Evolutionary conservation across 148 eudicot genomes (phyloP).

Genomic region (Camellia sinensis): DNA sequence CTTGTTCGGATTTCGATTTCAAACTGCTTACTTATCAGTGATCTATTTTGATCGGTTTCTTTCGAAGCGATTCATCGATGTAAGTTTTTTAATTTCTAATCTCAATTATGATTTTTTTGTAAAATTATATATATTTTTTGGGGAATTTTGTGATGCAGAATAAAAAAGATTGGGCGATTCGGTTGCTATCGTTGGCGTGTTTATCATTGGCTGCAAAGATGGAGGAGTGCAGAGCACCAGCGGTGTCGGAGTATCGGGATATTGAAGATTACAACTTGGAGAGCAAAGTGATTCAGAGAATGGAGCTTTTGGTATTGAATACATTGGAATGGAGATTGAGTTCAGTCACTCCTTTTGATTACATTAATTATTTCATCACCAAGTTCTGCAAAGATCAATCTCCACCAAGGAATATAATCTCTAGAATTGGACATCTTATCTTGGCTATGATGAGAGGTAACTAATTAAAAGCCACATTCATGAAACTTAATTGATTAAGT

Average conservation of each 20-base stretch:
- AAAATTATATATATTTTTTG: no score
- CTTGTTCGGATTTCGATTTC: constrained; percentile 31
- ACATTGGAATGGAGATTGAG: constrained; percentile 58
- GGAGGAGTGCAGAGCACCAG: constrained; percentile 42
- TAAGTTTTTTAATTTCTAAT: constrained; percentile 22
- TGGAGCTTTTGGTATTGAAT: constrained; percentile 53
- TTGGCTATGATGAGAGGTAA: constrained; percentile 43
- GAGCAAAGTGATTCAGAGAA: constrained; percentile 42
- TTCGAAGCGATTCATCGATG: constrained; percentile 37
- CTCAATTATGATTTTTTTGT: no score
- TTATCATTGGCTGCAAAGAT: constrained; percentile 53
- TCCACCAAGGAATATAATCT: constrained; percentile 10
- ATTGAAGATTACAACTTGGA: constrained; percentile 30
- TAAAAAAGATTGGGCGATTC: constrained; percentile 38
- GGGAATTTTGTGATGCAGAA: constrained; percentile 11
- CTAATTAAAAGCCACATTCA: background rate
- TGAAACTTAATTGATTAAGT: background rate
- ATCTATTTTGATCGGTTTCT: constrained; percentile 50
- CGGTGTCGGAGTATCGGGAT: constrained; percentile 24
- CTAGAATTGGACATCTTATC: constrained; percentile 25
- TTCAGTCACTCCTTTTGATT: constrained; percentile 45
- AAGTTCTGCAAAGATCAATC: constrained; percentile 21
- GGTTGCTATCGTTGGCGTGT: constrained; percentile 41
- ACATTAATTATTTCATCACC: constrained; percentile 26
- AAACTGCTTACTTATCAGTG: constrained; percentile 52